These are phyloP conservation scores for Hortiboletus campestris DNA, from an alignment of 768 basidiomycete species.

Conservation along the genomic window DNA sequence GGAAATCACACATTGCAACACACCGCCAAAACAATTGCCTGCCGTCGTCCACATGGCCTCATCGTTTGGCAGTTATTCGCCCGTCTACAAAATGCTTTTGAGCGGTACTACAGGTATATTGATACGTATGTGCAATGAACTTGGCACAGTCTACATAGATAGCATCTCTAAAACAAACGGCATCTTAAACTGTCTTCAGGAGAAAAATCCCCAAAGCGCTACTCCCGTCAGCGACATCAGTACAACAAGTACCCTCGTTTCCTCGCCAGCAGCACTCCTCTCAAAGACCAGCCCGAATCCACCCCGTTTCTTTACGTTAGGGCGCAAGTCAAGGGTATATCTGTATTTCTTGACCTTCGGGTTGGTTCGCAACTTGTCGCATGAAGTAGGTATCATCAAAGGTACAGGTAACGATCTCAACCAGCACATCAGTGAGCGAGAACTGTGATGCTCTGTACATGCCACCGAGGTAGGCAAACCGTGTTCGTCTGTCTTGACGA, in stretches of 20 bases:
- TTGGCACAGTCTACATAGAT: neutral
- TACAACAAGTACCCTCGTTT: slow-evolving; percentile 40
- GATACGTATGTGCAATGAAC: neutral
- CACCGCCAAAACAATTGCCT: no score
- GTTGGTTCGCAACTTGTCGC: slow-evolving; percentile 28
- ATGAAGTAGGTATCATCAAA: slow-evolving; percentile 28
- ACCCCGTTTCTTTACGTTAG: slow-evolving; percentile 39
- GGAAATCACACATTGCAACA: no score
- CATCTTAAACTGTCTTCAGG: slow-evolving; percentile 6
- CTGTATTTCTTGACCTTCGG: slow-evolving; percentile 24
- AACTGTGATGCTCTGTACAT: slow-evolving; percentile 47
- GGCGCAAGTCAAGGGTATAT: slow-evolving; percentile 29
- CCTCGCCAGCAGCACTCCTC: slow-evolving; percentile 63
- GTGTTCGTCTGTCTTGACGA: slow-evolving; percentile 58
- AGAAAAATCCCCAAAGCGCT: slow-evolving; percentile 34
- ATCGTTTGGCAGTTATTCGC: neutral
- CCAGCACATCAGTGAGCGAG: slow-evolving; percentile 29
- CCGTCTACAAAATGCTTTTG: neutral
- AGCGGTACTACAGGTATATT: neutral
- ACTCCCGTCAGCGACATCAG: slow-evolving; percentile 29
- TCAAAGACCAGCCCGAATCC: slow-evolving; percentile 51
- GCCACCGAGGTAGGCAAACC: slow-evolving; percentile 56
- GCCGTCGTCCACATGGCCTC: neutral
- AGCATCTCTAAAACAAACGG: neutral
- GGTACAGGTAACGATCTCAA: slow-evolving; percentile 13